Evolutionary conservation across 2,329 filamentous ascomycete genomes (phyloP), one percentile per base, ranked within the genome.

Genomic region (Pseudohalonectria lignicola): DNA sequence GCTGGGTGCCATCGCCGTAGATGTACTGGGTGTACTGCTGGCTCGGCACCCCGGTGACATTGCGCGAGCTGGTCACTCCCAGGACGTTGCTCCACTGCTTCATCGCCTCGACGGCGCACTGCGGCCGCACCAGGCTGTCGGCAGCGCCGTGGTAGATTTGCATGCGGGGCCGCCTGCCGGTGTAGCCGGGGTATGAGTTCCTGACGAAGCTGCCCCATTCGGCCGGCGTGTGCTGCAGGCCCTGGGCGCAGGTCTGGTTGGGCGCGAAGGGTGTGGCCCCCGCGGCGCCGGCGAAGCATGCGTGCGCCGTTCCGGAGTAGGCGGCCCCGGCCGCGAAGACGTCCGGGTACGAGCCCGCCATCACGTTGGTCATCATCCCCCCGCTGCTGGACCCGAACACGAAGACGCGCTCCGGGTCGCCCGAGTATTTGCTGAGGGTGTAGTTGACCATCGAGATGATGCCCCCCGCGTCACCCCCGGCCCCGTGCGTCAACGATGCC

Each of bases 391-490:
- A 51, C 9, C 66, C 71, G 0, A 66, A 68, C 5, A 67, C 65
- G 37, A 66, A 75, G 2, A 73, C 64, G 37, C 59, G 62, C 39
- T 51, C 56, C 5, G 56, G 45, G 44, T 75, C 64, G n/a, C 61
- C 67, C 5, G 54, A 56, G 51, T 74, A 73, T 43, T 63, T 60
- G 15, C 52, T 46, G 15, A 71, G 49, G 5, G 67, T 54, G 45
- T 66, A 72, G 25, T 57, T 59, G 41, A 72, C 68, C 71, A 75
- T 74, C 48, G 66, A 70, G 28, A 63, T 67, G 35, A 76, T 71
- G 4, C 36, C 36, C 19, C 17, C 23, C 29, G 36, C 66, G 44
- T 71, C 64, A 12, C 65, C 66, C 4, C 68, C 69, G 8, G 68
- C 69, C 34, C 65, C 56, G 42, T 69, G 69, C 3, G 62, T 66